Conservation (phyloP, 805 yeast genomes). For the Zygosaccharomyces kombuchaensis region DNA sequence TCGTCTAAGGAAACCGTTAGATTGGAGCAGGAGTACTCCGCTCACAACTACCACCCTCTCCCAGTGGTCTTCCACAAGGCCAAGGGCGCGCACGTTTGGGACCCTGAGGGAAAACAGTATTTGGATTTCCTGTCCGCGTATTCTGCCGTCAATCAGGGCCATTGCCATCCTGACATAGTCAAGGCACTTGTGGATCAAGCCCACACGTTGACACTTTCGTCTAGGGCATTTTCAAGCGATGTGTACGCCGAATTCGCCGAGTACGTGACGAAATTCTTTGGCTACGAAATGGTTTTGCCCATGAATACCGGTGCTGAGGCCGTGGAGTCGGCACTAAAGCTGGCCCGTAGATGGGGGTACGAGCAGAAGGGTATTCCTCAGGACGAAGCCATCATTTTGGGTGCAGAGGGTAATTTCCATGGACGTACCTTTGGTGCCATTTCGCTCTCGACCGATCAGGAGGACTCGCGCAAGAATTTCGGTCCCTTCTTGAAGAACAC, state of each 20-base stretch:
- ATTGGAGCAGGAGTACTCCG: slow-evolving; percentile 77
- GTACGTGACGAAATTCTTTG: slow-evolving; percentile 80
- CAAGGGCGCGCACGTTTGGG: slow-evolving; percentile 92
- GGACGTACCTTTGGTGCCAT: slow-evolving; percentile 94
- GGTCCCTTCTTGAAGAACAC: slow-evolving; percentile 86
- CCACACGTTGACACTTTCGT: slow-evolving; percentile 72
- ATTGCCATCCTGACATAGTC: slow-evolving; percentile 91
- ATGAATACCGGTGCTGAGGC: slow-evolving; percentile 99
- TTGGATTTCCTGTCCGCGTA: slow-evolving; percentile 91
- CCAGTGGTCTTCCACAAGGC: slow-evolving; percentile 92
- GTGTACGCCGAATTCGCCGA: slow-evolving; percentile 84
- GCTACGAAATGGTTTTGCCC: slow-evolving; percentile 89
- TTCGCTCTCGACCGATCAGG: slow-evolving; percentile 87
- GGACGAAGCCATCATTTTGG: slow-evolving; percentile 79
- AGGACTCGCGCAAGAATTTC: slow-evolving; percentile 81
- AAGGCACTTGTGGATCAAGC: slow-evolving; percentile 86
- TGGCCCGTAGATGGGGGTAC: slow-evolving; percentile 98
- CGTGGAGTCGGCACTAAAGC: slow-evolving; percentile 88
- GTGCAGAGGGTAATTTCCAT: slow-evolving; percentile 89
- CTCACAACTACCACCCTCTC: slow-evolving; percentile 94
- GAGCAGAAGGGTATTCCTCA: slow-evolving; percentile 76
- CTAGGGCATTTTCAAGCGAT: slow-evolving; percentile 90
- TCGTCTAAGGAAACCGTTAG: slow-evolving; percentile 62
- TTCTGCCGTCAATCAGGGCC: slow-evolving; percentile 97
- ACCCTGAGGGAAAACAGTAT: slow-evolving; percentile 93